Evolutionary conservation across 2,329 filamentous ascomycete genomes (phyloP), one percentile per base, ranked within the genome.

Genomic region (Aspergillus terreus): DNA sequence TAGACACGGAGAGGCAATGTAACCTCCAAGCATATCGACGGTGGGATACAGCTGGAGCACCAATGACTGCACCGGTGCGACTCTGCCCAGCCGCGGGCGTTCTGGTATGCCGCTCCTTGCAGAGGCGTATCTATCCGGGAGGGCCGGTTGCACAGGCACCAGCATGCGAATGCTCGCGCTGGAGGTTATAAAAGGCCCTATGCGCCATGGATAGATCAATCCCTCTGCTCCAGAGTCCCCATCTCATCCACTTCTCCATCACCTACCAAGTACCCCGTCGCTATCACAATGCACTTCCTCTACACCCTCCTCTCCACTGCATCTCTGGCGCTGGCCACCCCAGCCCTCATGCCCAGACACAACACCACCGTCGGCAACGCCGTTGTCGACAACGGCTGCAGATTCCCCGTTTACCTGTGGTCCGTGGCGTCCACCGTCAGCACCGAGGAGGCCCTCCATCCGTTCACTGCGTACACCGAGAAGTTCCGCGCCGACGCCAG

Each of bases 311-410:
- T 49, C 48, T 17, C 43, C 49, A 10, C 19, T 27, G 25, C 43
- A 42, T 27, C 36, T 12, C 14, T 47, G 36, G 32, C 44, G 5
- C 40, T 23, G 7, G 19, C 40, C 11, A 10, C 40, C 4, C 33
- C 23, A 25, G 25, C 30, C 40, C 21, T 40, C 50, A 49, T 11
- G 17, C 4, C 32, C 44, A 32, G 35, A 42, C 51, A 38, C 42
- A 12, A 53, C 55, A 11, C 10, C 38, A 58, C 47, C 25, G 32
- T 61, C 47, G 71, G 71, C 47, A 53, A 62, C 32, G 71, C 71
- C 15, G 58, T 69, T 12, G 60, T 74, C 15, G 23, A 50, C 21
- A 74, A 74, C 57, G 51, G 63, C 50, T 74, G 71, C 63, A 6
- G 44, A 0, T 49, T 53, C 44, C 59, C 63, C 10, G 54, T 71